Conservation (phyloP, 116 monocot species). For the Papilionanthe hybrid region DNA sequence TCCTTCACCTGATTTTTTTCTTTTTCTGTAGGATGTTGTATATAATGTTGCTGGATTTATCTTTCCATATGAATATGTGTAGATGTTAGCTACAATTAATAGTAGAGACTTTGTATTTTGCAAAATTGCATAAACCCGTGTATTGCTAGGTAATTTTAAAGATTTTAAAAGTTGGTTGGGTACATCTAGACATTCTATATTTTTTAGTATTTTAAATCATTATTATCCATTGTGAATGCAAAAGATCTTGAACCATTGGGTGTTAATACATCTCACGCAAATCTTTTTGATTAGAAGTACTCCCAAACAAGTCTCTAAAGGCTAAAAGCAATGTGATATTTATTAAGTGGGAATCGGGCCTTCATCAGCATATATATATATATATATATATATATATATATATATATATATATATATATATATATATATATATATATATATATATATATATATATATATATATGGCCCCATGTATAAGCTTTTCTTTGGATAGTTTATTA, state of each 20-base stretch:
- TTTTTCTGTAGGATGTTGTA: neutral
- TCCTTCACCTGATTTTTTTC: slow-evolving; percentile 13
- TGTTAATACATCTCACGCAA: neutral
- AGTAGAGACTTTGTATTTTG: neutral
- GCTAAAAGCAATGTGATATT: slow-evolving; percentile 2
- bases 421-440: no score
- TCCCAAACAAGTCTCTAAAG: neutral
- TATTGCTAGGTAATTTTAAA: neutral
- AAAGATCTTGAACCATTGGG: neutral
- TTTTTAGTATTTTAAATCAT: slow-evolving; percentile 4
- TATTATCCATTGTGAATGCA: neutral
- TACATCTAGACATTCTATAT: neutral
- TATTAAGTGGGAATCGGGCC: neutral
- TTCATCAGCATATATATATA: no score
- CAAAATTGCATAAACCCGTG: neutral
- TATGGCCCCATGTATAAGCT: neutral
- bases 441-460: no score
- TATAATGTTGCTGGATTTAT: neutral
- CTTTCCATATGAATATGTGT: neutral
- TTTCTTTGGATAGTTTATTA: neutral
- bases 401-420: no score
- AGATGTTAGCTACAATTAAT: neutral
- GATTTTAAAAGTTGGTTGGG: neutral
- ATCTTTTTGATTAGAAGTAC: neutral
- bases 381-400: no score